Conservation (phyloP, 768 basidiomycete species). For the Obba rivulosa region DNA sequence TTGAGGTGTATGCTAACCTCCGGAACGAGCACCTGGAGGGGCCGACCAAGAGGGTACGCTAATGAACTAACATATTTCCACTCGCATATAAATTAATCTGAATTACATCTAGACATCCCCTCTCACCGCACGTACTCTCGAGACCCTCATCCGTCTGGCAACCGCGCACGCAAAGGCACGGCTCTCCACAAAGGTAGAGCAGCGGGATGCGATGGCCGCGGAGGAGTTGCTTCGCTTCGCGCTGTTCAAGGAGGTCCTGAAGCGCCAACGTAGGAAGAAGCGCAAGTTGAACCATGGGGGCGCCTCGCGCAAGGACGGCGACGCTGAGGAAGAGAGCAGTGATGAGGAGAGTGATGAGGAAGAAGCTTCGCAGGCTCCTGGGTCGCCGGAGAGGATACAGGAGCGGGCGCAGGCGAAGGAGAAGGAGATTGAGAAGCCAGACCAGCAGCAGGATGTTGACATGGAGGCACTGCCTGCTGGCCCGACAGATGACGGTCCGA, state of each 20-base stretch:
- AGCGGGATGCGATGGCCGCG: constrained; percentile 81
- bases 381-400: constrained; percentile 42
- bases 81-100: background rate
- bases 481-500: constrained; percentile 36
- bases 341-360: constrained; percentile 50
- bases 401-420: constrained; percentile 34
- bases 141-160: constrained; percentile 95
- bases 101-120: constrained; percentile 73
- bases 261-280: constrained; percentile 75
- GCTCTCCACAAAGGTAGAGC: constrained; percentile 78
- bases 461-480: constrained; percentile 48
- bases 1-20: constrained; percentile 85
- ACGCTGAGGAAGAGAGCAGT: constrained; percentile 42
- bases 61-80: constrained; percentile 4
- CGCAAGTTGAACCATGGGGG: constrained; percentile 74
- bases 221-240: constrained; percentile 97
- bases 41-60: constrained; percentile 75
- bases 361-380: constrained; percentile 42
- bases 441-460: constrained; percentile 45
- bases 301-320: constrained; percentile 26
- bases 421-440: constrained; percentile 15
- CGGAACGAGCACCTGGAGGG: constrained; percentile 90
- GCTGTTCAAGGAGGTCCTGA: constrained; percentile 94
- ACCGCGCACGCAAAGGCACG: constrained; percentile 98
- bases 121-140: constrained; percentile 95